Evolutionary conservation across 2,329 filamentous ascomycete genomes (phyloP).

Genomic region (Graphium sp.): DNA sequence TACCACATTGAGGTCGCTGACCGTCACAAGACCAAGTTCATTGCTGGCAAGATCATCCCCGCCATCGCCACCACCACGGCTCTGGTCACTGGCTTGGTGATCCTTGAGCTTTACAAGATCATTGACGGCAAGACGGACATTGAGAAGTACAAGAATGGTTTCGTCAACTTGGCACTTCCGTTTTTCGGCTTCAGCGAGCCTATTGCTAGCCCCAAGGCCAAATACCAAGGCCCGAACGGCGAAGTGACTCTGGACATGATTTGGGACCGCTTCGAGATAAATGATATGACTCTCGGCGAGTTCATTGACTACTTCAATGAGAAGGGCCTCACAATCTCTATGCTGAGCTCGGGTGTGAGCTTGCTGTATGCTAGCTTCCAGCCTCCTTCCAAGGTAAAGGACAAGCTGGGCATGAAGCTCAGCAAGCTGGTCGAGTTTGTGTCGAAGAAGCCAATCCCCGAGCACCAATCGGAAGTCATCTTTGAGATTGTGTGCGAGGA

Average conservation of each 20-base stretch:
- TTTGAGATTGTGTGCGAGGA: constrained; percentile 94
- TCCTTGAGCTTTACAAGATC: constrained; percentile 91
- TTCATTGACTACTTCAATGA: constrained; percentile 70
- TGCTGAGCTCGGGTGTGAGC: constrained; percentile 96
- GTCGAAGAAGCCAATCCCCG: constrained; percentile 80
- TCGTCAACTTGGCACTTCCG: constrained; percentile 86
- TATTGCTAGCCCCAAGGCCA: constrained; percentile 83
- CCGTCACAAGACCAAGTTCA: constrained; percentile 97
- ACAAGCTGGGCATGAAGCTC: constrained; percentile 67
- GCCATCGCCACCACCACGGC: constrained; percentile 96
- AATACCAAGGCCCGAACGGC: constrained; percentile 63
- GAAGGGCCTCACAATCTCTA: constrained; percentile 67
- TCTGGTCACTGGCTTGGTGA: constrained; percentile 81
- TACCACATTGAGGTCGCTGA: constrained; percentile 93
- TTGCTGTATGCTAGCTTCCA: constrained; percentile 91
- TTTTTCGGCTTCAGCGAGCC: constrained; percentile 99
- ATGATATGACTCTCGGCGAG: constrained; percentile 69
- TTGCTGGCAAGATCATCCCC: constrained; percentile 97
- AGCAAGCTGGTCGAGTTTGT: constrained; percentile 77
- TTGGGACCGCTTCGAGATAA: constrained; percentile 91
- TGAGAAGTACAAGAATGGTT: constrained; percentile 98
- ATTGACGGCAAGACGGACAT: constrained; percentile 92
- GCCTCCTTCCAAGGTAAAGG: constrained; percentile 60
- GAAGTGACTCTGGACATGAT: constrained; percentile 84
- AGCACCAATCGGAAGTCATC: constrained; percentile 87